Conservation (phyloP, 2,329 filamentous ascomycete species). For the Clonostachys byssicola region DNA sequence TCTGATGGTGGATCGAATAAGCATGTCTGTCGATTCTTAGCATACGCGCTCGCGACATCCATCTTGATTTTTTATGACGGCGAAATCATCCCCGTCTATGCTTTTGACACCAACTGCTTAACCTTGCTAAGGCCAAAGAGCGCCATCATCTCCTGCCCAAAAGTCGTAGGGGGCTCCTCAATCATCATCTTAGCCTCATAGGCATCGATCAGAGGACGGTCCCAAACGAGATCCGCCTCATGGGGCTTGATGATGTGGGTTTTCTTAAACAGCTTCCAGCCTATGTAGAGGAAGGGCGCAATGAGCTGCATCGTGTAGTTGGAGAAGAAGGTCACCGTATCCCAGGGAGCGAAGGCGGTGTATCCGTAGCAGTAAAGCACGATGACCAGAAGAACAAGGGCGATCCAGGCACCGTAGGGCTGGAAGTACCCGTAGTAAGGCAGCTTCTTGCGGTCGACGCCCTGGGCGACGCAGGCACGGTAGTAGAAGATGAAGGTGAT, state of each 20-base stretch:
- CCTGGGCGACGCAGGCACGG: conserved; percentile 47
- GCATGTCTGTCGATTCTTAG: no score
- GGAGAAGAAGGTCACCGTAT: conserved; percentile 39
- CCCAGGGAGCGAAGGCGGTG: conserved; percentile 43
- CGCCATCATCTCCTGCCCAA: conserved; percentile 48
- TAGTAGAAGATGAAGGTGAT: conserved; percentile 41
- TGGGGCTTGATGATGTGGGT: conserved; percentile 48
- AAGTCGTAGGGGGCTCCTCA: conserved; percentile 33
- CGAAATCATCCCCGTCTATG: no score
- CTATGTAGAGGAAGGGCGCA: conserved; percentile 46
- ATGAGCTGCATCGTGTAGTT: conserved; percentile 57
- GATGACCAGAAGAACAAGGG: conserved; percentile 31
- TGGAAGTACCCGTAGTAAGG: conserved; percentile 57
- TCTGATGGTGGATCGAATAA: no score
- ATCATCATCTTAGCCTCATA: conserved; percentile 45
- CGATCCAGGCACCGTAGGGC: conserved; percentile 50
- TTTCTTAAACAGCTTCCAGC: conserved; percentile 60
- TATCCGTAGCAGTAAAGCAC: conserved; percentile 53
- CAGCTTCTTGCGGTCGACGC: conserved; percentile 43
- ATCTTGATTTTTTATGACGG: no score
- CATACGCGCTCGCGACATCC: no score
- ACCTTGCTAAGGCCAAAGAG: conserved; percentile 31
- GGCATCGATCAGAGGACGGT: conserved; percentile 53
- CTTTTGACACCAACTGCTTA: conserved; percentile 3
- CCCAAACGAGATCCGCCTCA: conserved; percentile 57